Conservation (phyloP, 345 rosid genomes). For the Salix caprea region DNA sequence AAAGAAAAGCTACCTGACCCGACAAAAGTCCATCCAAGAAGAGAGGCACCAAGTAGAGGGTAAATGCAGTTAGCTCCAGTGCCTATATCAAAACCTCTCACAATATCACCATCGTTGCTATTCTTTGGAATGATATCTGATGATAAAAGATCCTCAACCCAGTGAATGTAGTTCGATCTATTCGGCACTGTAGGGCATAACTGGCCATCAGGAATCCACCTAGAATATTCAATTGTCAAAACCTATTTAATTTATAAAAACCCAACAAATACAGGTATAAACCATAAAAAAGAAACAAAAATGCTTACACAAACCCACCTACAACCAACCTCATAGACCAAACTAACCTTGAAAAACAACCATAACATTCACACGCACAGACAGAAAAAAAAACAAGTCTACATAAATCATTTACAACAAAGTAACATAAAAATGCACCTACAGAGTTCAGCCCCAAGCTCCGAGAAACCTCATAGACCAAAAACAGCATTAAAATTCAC, state of each 20-base stretch:
- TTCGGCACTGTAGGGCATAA: constrained; percentile 95
- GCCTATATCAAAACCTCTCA: constrained; percentile 87
- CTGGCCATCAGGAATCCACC: constrained; percentile 98
- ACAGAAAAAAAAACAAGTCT: too few relatives aligned
- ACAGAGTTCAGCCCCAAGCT: too few relatives aligned
- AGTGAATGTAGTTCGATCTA: constrained; percentile 84
- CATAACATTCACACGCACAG: too few relatives aligned
- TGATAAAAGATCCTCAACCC: constrained; percentile 84
- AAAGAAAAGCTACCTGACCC: constrained; percentile 57
- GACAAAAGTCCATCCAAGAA: constrained; percentile 74
- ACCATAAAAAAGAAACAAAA: neutral
- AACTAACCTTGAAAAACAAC: neutral
- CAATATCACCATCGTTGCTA: constrained; percentile 21
- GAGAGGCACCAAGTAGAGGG: constrained; percentile 89
- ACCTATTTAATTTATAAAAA: neutral
- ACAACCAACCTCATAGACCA: neutral
- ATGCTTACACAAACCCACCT: neutral
- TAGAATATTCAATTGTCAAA: constrained; percentile 17
- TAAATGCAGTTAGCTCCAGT: constrained; percentile 95
- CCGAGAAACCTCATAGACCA: too few relatives aligned
- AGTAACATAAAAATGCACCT: too few relatives aligned
- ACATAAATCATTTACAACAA: too few relatives aligned
- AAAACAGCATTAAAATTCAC: neutral
- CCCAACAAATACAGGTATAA: neutral
- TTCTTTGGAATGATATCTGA: constrained; percentile 48